Percentiles rank a stretch among this genome's conserved stretches.
phyloP scores from a whole-genome alignment of 768 basidiomycete species.

The Tulasnella sp. region DNA sequence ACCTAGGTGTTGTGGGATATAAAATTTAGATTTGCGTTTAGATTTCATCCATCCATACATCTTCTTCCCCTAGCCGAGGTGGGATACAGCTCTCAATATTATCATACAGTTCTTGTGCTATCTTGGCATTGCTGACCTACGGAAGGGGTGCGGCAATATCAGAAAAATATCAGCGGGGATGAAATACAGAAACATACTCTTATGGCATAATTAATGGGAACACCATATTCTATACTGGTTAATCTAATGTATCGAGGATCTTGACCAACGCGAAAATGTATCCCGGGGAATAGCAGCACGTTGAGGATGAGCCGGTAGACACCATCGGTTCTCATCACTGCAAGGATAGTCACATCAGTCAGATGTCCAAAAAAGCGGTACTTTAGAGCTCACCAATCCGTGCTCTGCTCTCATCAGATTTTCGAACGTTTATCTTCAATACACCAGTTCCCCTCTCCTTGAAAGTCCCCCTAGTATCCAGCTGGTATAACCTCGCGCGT shows the following conservation, averaged over 20 bases:
- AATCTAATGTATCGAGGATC: constrained; percentile 20
- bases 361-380: no score
- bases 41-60: no score
- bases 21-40: no score
- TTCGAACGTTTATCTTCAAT: constrained; percentile 26
- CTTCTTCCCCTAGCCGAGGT: no score
- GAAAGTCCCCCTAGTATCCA: constrained; percentile 26
- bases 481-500: constrained; percentile 27
- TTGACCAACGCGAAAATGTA: constrained; percentile 22
- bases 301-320: constrained; percentile 30
- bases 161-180: neutral
- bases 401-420: constrained; percentile 21
- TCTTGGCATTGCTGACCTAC: neutral
- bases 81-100: neutral
- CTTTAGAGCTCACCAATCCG: constrained; percentile 29
- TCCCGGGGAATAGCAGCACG: constrained; percentile 26
- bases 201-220: constrained; percentile 7
- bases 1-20: no score
- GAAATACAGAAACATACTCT: neutral
- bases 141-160: no score
- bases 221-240: constrained; percentile 14
- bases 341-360: neutral
- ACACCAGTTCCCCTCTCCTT: constrained; percentile 28
- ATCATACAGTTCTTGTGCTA: neutral
- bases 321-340: constrained; percentile 32